Evolutionary conservation across 306 rosid species (phyloP).

Genomic region (Quercus mongolica): DNA sequence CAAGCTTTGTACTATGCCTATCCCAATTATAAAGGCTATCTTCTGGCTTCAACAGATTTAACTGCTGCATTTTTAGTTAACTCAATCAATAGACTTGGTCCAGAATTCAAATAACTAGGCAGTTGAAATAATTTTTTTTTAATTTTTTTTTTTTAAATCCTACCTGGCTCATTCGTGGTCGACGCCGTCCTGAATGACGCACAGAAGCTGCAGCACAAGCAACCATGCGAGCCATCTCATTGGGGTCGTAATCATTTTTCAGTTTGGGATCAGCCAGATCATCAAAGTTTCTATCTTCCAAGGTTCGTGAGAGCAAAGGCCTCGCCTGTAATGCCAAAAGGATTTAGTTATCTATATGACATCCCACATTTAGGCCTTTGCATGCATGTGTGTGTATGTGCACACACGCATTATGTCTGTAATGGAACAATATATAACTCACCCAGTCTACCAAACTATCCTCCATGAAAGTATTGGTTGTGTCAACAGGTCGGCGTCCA

Average conservation of each 20-base stretch:
- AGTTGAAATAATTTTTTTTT: background rate
- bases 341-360: background rate
- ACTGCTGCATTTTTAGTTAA: background rate
- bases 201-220: conserved; percentile 96
- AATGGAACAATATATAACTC: conserved; percentile 28
- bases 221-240: conserved; percentile 79
- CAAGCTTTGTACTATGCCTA: background rate
- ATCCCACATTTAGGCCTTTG: background rate
- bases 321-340: conserved; percentile 78
- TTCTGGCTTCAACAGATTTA: background rate
- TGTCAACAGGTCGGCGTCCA: conserved; percentile 81
- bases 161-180: conserved; percentile 97
- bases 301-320: conserved; percentile 71
- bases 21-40: background rate
- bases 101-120: background rate
- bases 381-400: background rate
- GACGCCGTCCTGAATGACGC: conserved; percentile 91
- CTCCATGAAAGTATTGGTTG: conserved; percentile 59
- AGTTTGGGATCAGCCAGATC: conserved; percentile 74
- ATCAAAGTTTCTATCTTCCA: conserved; percentile 68
- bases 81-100: background rate
- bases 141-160: background rate
- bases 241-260: conserved; percentile 48
- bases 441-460: conserved; percentile 99
- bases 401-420: background rate